Evolutionary conservation across 2,329 filamentous ascomycete genomes (phyloP), one percentile per base, ranked within the genome.

Genomic region (Simplicillium aogashimaense): DNA sequence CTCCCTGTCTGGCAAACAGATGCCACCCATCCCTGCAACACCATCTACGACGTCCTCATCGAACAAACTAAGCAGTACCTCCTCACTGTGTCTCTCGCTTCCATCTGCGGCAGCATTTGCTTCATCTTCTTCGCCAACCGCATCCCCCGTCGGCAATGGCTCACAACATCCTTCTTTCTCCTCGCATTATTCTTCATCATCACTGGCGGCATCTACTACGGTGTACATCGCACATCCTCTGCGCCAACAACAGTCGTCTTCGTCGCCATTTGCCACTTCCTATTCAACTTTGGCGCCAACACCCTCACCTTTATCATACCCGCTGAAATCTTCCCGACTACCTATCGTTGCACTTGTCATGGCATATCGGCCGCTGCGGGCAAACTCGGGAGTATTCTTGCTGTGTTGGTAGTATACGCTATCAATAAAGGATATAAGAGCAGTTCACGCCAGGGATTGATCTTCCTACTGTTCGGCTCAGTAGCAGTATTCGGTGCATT

Each of bases 291-390:
- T 53, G 71, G 69, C 10, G 74, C 75, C 33, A 80, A 80, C 48
- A 75, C 72, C 0, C 67, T 79, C 10, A 81, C 76, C 0, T 80
- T 81, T 49, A 72, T 81, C 40, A 70, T 81, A 13, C 76, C 78
- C 1, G 76, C 74, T 33, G 77, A 82, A 51, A 70, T 78, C 33
- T 83, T 82, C 52, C 76, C 76, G 0, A 81, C 77, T 2, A 68
- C 70, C 45, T 81, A 79, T 48, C 70, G 78, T 32, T 76, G 70
- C 38, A 77, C 76, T 0, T 79, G 74, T 43, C 75, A 79, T 49
- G 76, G 75, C 17, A 74, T 80, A 39, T 76, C 75, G 0, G 76
- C 76, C 0, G 76, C 76, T 0, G 67, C 69, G 1, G 76, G 76
- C 10, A 80, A 80, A 50, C 55, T 75, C 1, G 76, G 74, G 17